A percentile compares a stretch with the other conserved stretches of the same genome.
Conservation (phyloP, 495 filamentous ascomycete species). For the Penicillium argentinense region DNA sequence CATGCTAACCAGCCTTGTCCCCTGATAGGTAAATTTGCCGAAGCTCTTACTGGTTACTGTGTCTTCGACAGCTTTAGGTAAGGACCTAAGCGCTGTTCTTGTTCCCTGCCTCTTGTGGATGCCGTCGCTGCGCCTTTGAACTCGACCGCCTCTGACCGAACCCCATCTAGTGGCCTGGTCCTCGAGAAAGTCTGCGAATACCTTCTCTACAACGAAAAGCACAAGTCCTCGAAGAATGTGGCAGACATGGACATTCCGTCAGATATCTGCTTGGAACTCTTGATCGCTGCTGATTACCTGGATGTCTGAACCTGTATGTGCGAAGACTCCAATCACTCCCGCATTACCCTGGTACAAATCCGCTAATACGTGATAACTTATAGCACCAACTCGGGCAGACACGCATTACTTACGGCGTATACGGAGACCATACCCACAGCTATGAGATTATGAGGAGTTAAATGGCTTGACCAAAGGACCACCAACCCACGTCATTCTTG, state of each 20-base stretch:
- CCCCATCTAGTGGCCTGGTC: constrained; percentile 63
- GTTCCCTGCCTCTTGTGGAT: neutral
- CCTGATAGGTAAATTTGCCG: constrained; percentile 63
- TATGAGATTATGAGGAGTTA: constrained; percentile 1
- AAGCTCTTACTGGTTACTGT: constrained; percentile 66
- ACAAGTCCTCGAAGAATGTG: constrained; percentile 72
- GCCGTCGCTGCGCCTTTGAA: neutral
- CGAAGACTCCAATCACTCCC: no score
- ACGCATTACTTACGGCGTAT: no score
- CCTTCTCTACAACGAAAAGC: constrained; percentile 84
- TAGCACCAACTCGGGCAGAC: no score
- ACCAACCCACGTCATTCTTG: no score
- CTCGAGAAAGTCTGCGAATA: constrained; percentile 92
- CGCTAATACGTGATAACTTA: no score
- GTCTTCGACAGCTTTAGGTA: constrained; percentile 70
- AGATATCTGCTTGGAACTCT: constrained; percentile 73
- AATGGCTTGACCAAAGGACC: no score
- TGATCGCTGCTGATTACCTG: constrained; percentile 81
- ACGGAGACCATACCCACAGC: no score
- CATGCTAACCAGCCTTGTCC: constrained; percentile 1
- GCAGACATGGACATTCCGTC: constrained; percentile 86
- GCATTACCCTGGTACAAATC: no score
- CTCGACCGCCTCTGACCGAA: constrained; percentile 1
- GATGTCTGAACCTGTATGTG: constrained; percentile 40
- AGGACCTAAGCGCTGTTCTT: constrained; percentile 53